Evolutionary conservation across 495 filamentous ascomycete species (phyloP).

Genomic region (Pseudomonodictys pantanalensis): DNA sequence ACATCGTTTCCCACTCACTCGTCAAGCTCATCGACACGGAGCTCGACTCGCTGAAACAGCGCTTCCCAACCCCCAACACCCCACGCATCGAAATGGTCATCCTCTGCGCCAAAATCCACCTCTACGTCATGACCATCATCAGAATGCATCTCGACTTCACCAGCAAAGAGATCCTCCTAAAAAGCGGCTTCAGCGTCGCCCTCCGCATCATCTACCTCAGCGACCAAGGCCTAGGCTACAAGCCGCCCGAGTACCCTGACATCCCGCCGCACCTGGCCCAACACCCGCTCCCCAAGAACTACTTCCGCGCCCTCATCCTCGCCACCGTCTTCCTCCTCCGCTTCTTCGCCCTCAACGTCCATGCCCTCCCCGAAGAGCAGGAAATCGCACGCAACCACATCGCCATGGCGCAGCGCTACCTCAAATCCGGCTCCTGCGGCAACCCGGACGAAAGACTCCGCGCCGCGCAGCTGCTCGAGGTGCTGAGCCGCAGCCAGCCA

Average conservation of each 20-base stretch:
- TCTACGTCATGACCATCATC: constrained; percentile 16
- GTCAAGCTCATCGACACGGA: constrained; percentile 11
- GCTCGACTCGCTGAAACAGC: neutral
- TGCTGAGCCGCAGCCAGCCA: constrained; percentile 6
- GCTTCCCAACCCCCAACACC: constrained; percentile 3
- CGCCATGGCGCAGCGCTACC: constrained; percentile 3
- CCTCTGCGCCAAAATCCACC: constrained; percentile 14
- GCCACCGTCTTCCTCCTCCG: constrained; percentile 17
- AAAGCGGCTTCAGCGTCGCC: constrained; percentile 3
- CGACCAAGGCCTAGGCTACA: neutral
- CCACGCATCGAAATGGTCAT: constrained; percentile 3
- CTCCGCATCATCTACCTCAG: constrained; percentile 13
- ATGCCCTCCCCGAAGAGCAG: constrained; percentile 2
- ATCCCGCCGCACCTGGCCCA: neutral
- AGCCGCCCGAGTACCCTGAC: neutral
- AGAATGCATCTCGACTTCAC: constrained; percentile 5
- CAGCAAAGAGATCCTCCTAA: constrained; percentile 7
- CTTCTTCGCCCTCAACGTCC: constrained; percentile 20
- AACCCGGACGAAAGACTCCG: constrained; percentile 1
- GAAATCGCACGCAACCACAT: constrained; percentile 20
- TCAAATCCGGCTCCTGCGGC: neutral
- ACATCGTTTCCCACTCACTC: constrained; percentile 5
- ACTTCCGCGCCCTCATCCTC: constrained; percentile 2
- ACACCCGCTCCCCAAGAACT: constrained; percentile 9
- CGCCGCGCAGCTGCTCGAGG: constrained; percentile 4